These are phyloP conservation scores for Fusarium abutilonis DNA, from an alignment of 2,329 filamentous ascomycete species.

Conservation along the genomic window DNA sequence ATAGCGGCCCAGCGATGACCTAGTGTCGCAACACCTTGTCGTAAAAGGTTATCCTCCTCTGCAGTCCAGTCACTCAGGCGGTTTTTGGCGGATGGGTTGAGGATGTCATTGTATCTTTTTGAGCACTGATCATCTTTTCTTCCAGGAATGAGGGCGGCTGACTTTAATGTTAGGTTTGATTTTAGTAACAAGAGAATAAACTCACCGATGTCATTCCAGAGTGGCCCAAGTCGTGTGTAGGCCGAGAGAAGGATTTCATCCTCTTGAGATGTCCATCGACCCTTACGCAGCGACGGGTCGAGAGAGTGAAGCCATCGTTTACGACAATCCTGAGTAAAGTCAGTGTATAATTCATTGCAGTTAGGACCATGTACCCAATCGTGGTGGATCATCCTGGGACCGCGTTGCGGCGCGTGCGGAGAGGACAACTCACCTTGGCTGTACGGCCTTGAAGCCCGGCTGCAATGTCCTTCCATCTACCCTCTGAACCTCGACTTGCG, in stretches of 20 bases:
- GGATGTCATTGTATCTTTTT: conserved; percentile 46
- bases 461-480: conserved; percentile 46
- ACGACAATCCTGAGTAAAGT: conserved; percentile 39
- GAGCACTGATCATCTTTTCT: conserved; percentile 47
- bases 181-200: background rate
- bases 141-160: conserved; percentile 44
- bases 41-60: conserved; percentile 41
- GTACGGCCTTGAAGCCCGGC: conserved; percentile 41
- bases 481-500: conserved; percentile 40
- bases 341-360: background rate
- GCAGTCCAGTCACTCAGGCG: conserved; percentile 43
- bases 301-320: conserved; percentile 48
- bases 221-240: conserved; percentile 41
- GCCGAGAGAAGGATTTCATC: conserved; percentile 45
- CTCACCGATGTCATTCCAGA: conserved; percentile 45
- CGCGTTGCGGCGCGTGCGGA: conserved; percentile 1
- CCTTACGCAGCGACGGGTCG: conserved; percentile 45
- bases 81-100: conserved; percentile 43
- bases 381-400: conserved; percentile 3
- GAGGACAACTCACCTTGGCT: conserved; percentile 41
- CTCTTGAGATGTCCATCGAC: conserved; percentile 45
- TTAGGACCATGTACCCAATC: background rate
- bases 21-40: conserved; percentile 39
- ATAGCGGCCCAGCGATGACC: conserved; percentile 47
- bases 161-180: background rate